A percentile compares a stretch with the other conserved stretches of the same genome.
Conservation (phyloP, 441 rosid species). For the Pelargonium myrrhifolium region DNA sequence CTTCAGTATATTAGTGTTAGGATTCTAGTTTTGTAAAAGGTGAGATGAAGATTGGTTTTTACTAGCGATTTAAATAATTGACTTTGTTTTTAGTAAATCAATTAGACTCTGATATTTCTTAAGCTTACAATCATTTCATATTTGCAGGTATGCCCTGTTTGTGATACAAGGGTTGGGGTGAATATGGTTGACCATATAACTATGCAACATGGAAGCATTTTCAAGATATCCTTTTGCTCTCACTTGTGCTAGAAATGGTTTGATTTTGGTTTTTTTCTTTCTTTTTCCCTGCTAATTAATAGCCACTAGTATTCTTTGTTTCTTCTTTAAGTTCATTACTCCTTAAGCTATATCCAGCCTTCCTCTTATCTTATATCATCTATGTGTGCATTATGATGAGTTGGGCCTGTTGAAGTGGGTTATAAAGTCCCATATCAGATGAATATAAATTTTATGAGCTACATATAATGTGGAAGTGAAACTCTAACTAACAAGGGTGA, state of each 20-base stretch:
- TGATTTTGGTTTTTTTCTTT: background rate
- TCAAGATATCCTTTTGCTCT: constrained; percentile 37
- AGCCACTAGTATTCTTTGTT: background rate
- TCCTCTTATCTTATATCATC: background rate
- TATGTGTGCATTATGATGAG: constrained; percentile 1
- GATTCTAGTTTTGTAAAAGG: background rate
- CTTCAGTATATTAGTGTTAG: background rate
- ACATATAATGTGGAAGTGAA: too few relatives aligned
- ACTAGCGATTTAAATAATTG: background rate
- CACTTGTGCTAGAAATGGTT: background rate
- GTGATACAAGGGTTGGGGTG: constrained; percentile 26
- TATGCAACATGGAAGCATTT: constrained; percentile 27
- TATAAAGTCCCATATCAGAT: too few relatives aligned
- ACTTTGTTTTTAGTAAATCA: too few relatives aligned
- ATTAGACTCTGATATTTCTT: background rate
- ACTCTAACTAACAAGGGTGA: too few relatives aligned
- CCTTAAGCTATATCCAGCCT: background rate
- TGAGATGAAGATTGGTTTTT: background rate
- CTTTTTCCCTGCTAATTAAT: background rate
- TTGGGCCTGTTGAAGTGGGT: too few relatives aligned
- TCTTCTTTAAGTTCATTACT: constrained; percentile 7
- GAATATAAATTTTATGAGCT: too few relatives aligned
- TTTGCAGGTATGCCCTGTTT: constrained; percentile 38
- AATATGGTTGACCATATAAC: constrained; percentile 39
- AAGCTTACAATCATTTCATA: constrained; percentile 3